Percentiles rank a stretch among this genome's conserved stretches.
These are phyloP conservation scores for Aspergillus udagawae DNA, from an alignment of 2,329 filamentous ascomycete species.

Conservation along the genomic window DNA sequence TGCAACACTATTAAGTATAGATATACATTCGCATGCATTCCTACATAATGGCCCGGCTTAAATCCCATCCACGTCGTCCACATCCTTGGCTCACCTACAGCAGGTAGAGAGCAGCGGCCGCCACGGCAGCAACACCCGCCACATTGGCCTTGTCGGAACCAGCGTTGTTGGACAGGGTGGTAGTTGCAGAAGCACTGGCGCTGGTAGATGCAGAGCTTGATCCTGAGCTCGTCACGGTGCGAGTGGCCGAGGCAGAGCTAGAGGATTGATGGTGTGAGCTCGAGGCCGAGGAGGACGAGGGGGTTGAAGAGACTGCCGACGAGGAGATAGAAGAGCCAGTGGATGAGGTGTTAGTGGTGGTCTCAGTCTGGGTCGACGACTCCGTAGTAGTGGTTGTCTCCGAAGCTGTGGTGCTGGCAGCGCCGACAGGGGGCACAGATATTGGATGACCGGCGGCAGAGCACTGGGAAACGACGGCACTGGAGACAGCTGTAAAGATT, in stretches of 20 bases:
- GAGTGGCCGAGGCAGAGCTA: neutral
- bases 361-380: conserved; percentile 3
- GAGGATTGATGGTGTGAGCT: neutral
- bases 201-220: neutral
- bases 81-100: conserved; percentile 14
- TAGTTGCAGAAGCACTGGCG: neutral
- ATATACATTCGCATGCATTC: neutral
- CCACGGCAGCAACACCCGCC: conserved; percentile 21
- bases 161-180: conserved; percentile 2
- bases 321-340: neutral
- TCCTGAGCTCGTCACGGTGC: neutral
- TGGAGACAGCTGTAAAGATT: conserved; percentile 30
- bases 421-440: conserved; percentile 28
- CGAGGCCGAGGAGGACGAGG: neutral
- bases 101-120: conserved; percentile 22
- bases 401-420: neutral
- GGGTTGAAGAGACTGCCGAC: neutral
- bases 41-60: neutral
- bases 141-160: conserved; percentile 21
- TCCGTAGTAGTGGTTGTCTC: neutral
- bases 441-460: conserved; percentile 35
- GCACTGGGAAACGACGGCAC: conserved; percentile 32
- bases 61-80: neutral
- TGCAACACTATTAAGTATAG: neutral
- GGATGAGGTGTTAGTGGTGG: conserved; percentile 1